Base-by-base conservation (phyloP, 345 rosid genomes). In the Sonneratia alba region DNA sequence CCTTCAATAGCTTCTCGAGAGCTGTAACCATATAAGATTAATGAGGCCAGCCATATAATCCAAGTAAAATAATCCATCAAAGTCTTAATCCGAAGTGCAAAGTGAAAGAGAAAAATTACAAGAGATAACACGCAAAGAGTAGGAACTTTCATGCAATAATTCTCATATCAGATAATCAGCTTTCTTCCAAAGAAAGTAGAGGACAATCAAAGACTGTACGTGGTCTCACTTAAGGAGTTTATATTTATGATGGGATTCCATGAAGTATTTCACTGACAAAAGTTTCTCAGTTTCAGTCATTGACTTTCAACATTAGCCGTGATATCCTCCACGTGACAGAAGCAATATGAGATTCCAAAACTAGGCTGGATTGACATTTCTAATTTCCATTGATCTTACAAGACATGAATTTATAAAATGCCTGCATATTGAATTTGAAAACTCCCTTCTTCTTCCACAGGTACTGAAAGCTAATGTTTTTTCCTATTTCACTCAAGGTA, bases 1-100 rank as follows among this genome's bases (percentile, higher is more conserved):
- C 85, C 72, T 77, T 84, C 67, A 93, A 78, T 48, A 91, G 83
- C 81, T 81, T 80, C 85, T 89, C 94, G 14, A 91, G 88, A 14
- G 92, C 93, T 93, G 83, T 79, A 76, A 12, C 79, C 69, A 80
- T 56, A 48, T 40, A 61, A 67, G 40, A 59, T 12, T 7, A 0
- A 27, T 62, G 19, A 27, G 13, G 19, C 27, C 12, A 73, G 18
- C 34, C 61, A 47, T 5, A 38, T 40, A 27, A 37, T 51, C 13
- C 21, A 70, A 70, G 56, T 13, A 66, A 40, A 40, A 47, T 21
- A 61, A 55, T 36, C 14, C 9, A 24, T 64, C 38, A 34, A 68
- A 24, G 12, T 16, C 56, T 32, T 18, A 45, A 14, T 49, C 51
- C 49, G 16, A 61, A 27, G 71, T 21, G 36, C 40, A 49, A 53